Evolutionary conservation across 23 red algal species (phyloP), one percentile per base, ranked within the genome.

Genomic region (Gracilariopsis chorda): DNA sequence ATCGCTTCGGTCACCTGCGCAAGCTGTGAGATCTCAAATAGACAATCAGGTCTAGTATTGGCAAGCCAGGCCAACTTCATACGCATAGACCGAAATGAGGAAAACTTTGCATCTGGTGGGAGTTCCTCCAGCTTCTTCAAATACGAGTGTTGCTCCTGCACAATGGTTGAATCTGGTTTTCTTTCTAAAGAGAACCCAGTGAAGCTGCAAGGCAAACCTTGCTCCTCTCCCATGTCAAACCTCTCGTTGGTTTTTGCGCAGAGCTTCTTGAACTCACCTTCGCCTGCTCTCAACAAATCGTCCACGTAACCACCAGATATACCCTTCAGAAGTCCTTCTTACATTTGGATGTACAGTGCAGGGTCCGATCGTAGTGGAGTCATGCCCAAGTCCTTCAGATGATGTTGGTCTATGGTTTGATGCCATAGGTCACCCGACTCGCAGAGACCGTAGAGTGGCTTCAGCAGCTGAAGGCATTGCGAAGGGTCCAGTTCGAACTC

Each of bases 51-150:
- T 37, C 87, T 48, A 6, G 70, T 81, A 2, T 91, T 79, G 2
- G 87, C 19, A 46, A 91, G 34, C 87, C 87, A 91, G 48, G 55
- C 87, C 8, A 80, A 33, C 46, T 77, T 91, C 87, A 91, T 91
- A 17, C 72, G 70, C 73, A 91, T 80, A 14, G 70, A 79, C 37
- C 72, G 28, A 48, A 91, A 81, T 8, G 32, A 6, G 20, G 35
- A 20, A 51, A 44, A 91, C 33, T 19, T 77, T 21, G 87, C 20
- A 3, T 68, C 41, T 29, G 17, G 7, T 28, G 49, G 42, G 5
- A 91, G 72, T 41, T 67, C 39, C 21, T 91, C 87, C 43, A 91
- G 30, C 39, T 91, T 80, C 47, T 63, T 19, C 3, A 91, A 36
- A 28, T 91, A 91, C 4, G 0, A 37, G 14, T 67, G 39, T 43